Evolutionary conservation across 495 filamentous ascomycete species (phyloP).

Genomic region (Daldinia decipiens): DNA sequence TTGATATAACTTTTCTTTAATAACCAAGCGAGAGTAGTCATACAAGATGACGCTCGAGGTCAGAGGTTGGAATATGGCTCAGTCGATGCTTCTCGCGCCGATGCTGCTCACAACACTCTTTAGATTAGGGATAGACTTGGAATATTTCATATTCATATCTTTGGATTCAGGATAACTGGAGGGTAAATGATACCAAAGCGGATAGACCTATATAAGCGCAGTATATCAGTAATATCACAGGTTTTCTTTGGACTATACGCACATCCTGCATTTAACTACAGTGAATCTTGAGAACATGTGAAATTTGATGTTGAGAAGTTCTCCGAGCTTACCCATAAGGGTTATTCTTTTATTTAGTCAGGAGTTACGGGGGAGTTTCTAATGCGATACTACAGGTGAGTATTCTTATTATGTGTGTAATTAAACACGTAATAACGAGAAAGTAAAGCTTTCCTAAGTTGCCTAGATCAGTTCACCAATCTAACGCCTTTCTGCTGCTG

Average conservation of each 20-base stretch:
- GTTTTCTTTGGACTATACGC: background rate
- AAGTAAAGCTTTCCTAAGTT: too few species aligned
- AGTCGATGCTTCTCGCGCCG: background rate
- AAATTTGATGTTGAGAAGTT: background rate
- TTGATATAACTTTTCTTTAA: background rate
- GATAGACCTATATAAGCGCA: conserved; percentile 13
- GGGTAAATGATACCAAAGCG: conserved; percentile 13
- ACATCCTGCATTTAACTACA: background rate
- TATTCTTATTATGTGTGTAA: too few species aligned
- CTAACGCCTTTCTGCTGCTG: too few species aligned
- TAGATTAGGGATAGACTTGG: background rate
- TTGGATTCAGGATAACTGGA: conserved; percentile 16
- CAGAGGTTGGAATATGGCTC: background rate
- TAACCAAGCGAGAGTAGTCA: background rate
- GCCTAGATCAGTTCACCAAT: too few species aligned
- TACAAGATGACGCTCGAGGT: background rate
- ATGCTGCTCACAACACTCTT: background rate
- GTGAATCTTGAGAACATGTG: too few species aligned
- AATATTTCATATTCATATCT: background rate
- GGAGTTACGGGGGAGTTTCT: too few species aligned
- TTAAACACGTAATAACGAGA: too few species aligned
- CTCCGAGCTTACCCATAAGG: too few species aligned
- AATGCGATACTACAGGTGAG: too few species aligned
- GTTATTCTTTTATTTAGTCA: too few species aligned
- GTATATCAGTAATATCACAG: conserved; percentile 25